These are phyloP conservation scores for Colletotrichum karsti DNA, from an alignment of 2,329 filamentous ascomycete species.

Conservation along the genomic window DNA sequence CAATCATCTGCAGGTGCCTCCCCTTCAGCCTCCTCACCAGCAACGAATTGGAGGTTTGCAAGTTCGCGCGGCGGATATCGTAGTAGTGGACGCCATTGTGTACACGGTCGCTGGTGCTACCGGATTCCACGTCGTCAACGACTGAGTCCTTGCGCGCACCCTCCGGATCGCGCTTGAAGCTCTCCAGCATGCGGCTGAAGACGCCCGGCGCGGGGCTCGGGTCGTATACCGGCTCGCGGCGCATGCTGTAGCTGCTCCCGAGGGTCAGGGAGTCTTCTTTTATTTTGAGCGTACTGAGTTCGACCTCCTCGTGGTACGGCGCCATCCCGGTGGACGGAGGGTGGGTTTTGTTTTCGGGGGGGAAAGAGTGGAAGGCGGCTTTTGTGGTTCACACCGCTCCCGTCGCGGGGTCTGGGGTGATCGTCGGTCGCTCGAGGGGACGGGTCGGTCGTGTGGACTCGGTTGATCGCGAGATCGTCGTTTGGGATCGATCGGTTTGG, in stretches of 20 bases:
- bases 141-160: constrained; percentile 53
- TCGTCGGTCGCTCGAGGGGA: background rate
- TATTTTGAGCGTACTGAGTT: constrained; percentile 66
- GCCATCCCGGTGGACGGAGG: constrained; percentile 40
- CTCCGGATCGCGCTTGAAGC: constrained; percentile 70
- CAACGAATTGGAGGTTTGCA: constrained; percentile 80
- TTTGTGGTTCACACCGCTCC: background rate
- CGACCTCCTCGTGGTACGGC: constrained; percentile 50
- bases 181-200: constrained; percentile 60
- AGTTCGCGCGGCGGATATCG: constrained; percentile 65
- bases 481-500: background rate
- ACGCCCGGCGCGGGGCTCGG: constrained; percentile 42
- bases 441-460: background rate
- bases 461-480: background rate
- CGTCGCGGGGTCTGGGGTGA: background rate
- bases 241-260: constrained; percentile 61
- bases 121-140: constrained; percentile 36
- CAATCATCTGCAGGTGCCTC: constrained; percentile 96
- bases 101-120: constrained; percentile 35
- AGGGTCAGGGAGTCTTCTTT: constrained; percentile 65
- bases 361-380: background rate
- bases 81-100: constrained; percentile 58
- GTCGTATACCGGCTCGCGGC: constrained; percentile 58
- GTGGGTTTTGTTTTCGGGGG: constrained; percentile 16
- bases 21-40: constrained; percentile 82